These are phyloP conservation scores for Cercospora sp. DNA, from an alignment of 2,329 filamentous ascomycete species.

Conservation along the genomic window DNA sequence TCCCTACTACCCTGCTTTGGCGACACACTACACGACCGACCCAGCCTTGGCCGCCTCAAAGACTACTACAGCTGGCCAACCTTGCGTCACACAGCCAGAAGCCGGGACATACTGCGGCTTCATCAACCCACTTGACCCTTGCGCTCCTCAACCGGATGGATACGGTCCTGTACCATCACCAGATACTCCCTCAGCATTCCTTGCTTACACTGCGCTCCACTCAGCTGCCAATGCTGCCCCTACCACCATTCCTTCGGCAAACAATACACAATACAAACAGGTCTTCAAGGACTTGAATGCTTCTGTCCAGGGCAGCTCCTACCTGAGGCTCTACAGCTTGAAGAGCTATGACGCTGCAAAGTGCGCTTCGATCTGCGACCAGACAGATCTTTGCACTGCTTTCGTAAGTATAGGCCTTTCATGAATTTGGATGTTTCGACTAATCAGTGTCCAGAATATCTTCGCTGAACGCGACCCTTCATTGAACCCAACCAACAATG, in stretches of 20 bases:
- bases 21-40: slow-evolving; percentile 29
- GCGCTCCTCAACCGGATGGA: slow-evolving; percentile 41
- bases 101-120: slow-evolving; percentile 42
- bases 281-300: slow-evolving; percentile 31
- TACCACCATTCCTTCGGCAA: slow-evolving; percentile 23
- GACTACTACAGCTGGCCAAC: slow-evolving; percentile 30
- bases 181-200: slow-evolving; percentile 34
- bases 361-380: slow-evolving; percentile 31
- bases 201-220: slow-evolving; percentile 24
- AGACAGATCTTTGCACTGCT: slow-evolving; percentile 25
- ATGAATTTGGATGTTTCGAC: not conserved
- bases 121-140: slow-evolving; percentile 43
- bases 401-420: slow-evolving; percentile 9
- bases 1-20: slow-evolving; percentile 31
- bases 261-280: slow-evolving; percentile 23
- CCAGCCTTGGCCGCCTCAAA: slow-evolving; percentile 25
- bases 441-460: slow-evolving; percentile 15
- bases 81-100: slow-evolving; percentile 36
- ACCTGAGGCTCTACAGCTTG: slow-evolving; percentile 30
- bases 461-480: slow-evolving; percentile 30
- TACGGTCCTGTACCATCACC: slow-evolving; percentile 35
- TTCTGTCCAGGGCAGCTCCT: slow-evolving; percentile 22
- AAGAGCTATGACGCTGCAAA: slow-evolving; percentile 25
- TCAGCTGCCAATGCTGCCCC: slow-evolving; percentile 27
- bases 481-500: slow-evolving; percentile 28